These are phyloP conservation scores for Candida arabinofermentans DNA, from an alignment of 805 yeast genomes.

Conservation along the genomic window DNA sequence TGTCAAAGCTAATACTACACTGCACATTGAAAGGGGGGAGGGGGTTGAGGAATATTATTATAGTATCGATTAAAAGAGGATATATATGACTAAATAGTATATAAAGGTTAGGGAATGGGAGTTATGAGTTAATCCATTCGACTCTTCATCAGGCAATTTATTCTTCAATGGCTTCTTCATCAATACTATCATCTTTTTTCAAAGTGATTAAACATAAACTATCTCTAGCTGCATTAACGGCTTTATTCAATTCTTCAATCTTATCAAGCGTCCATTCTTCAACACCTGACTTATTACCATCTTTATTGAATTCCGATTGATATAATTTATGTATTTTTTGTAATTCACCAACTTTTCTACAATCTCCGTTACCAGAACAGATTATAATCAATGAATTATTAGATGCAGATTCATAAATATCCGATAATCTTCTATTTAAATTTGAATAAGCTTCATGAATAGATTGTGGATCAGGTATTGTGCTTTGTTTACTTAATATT, in stretches of 20 bases:
- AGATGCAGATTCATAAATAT: constrained; percentile 52
- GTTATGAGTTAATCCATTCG: no score
- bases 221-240: constrained; percentile 50
- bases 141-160: no score
- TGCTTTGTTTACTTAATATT: constrained; percentile 1
- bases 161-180: constrained; percentile 3
- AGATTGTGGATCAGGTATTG: not conserved
- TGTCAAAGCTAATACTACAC: no score
- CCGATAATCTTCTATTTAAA: constrained; percentile 42
- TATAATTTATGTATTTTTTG: constrained; percentile 40
- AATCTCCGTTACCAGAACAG: constrained; percentile 61
- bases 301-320: constrained; percentile 37
- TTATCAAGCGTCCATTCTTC: constrained; percentile 49
- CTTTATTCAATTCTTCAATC: constrained; percentile 41
- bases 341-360: constrained; percentile 44
- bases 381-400: constrained; percentile 56
- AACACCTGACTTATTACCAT: constrained; percentile 32
- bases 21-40: no score
- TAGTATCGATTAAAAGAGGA: no score
- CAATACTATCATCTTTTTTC: constrained; percentile 10
- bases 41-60: no score
- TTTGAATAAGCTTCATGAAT: constrained; percentile 22
- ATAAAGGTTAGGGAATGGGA: not conserved
- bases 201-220: constrained; percentile 54
- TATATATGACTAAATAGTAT: no score